These are phyloP conservation scores for Solanum virginianum DNA, from an alignment of 257 asterid species.

Conservation along the genomic window DNA sequence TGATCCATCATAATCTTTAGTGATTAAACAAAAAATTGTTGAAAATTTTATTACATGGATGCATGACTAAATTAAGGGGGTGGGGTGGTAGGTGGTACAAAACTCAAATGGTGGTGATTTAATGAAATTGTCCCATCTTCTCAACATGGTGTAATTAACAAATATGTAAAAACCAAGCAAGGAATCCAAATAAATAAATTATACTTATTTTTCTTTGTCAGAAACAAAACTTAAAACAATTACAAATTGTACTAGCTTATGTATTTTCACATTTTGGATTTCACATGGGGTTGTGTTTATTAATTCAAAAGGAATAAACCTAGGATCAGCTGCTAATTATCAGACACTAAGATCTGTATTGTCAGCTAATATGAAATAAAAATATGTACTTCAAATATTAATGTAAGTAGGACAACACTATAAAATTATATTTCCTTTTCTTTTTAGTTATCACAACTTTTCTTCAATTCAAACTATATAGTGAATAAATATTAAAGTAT, in stretches of 20 bases:
- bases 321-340: slow-evolving; percentile 8
- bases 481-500: too few species aligned
- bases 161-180: background rate
- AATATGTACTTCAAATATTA: background rate
- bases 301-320: background rate
- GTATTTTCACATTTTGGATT: background rate
- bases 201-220: background rate
- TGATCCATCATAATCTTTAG: background rate
- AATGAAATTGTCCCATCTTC: background rate
- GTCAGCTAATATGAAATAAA: background rate
- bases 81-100: too few species aligned
- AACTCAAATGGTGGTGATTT: too few species aligned
- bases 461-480: too few species aligned
- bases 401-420: background rate
- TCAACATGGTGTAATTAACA: background rate
- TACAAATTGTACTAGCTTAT: background rate
- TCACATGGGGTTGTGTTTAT: background rate
- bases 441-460: background rate
- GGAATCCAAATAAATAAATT: background rate
- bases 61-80: background rate
- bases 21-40: background rate
- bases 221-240: background rate
- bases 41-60: background rate
- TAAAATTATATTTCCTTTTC: background rate
- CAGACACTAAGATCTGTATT: background rate